Percentiles rank a stretch among this genome's conserved stretches.
Evolutionary conservation across 2,329 filamentous ascomycete genomes (phyloP).

Genomic region (Colletotrichum theobromicola): DNA sequence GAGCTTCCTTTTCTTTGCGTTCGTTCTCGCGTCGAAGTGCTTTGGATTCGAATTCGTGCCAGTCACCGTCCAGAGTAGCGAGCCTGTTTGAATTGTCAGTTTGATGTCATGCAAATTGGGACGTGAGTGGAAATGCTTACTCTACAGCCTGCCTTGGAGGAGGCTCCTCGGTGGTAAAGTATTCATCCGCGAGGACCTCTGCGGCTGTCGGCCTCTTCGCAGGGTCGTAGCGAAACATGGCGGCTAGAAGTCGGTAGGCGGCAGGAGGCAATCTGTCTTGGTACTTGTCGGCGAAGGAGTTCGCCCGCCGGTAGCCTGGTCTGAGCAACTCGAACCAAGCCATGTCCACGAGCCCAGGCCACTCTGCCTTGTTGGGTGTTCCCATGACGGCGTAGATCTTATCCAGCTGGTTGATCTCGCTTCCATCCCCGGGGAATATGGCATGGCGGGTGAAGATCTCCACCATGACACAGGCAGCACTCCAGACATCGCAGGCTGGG

Average conservation of each 20-base stretch:
- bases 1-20: slow-evolving; percentile 61
- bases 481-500: slow-evolving; percentile 93
- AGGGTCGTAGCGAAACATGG: slow-evolving; percentile 92
- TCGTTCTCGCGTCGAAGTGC: slow-evolving; percentile 90
- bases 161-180: slow-evolving; percentile 87
- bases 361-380: slow-evolving; percentile 82
- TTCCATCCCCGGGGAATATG: slow-evolving; percentile 93
- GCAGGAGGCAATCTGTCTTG: slow-evolving; percentile 76
- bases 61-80: slow-evolving; percentile 84
- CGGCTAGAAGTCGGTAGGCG: slow-evolving; percentile 80
- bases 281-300: slow-evolving; percentile 84
- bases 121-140: slow-evolving; percentile 54
- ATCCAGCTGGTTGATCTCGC: slow-evolving; percentile 94
- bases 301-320: slow-evolving; percentile 74
- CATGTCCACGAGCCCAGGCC: slow-evolving; percentile 92
- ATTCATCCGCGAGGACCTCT: slow-evolving; percentile 84
- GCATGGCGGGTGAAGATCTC: slow-evolving; percentile 95
- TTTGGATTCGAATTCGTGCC: slow-evolving; percentile 99
- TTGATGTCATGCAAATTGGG: not conserved
- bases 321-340: slow-evolving; percentile 95
- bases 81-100: slow-evolving; percentile 60
- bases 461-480: slow-evolving; percentile 92
- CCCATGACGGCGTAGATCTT: slow-evolving; percentile 95
- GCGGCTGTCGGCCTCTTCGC: slow-evolving; percentile 81
- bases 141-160: slow-evolving; percentile 78